Percentiles rank a stretch among this genome's conserved stretches.
These are phyloP conservation scores for Waltiozyma sp. DNA, from an alignment of 1,139 yeast species.

Conservation along the genomic window DNA sequence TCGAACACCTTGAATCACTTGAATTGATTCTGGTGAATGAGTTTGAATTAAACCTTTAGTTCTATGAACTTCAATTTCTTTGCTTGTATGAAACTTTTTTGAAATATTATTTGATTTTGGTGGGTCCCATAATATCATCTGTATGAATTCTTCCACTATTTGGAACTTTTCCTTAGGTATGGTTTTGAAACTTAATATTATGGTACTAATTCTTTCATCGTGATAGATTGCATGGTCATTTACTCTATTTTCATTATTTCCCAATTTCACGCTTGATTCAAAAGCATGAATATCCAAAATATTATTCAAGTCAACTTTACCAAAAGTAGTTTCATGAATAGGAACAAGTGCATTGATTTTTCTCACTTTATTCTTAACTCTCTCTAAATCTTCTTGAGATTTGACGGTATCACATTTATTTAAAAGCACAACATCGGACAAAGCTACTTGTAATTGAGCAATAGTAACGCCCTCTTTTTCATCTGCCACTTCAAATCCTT, in stretches of 20 bases:
- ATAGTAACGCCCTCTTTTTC: conserved; percentile 45
- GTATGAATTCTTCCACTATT: conserved; percentile 49
- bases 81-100: conserved; percentile 19
- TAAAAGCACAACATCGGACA: conserved; percentile 72
- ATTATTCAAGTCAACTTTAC: conserved; percentile 52
- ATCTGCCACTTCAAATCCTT: conserved; percentile 23
- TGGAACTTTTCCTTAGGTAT: conserved; percentile 26
- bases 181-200: conserved; percentile 43
- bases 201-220: conserved; percentile 54
- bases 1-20: conserved; percentile 84
- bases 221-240: conserved; percentile 25
- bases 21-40: conserved; percentile 19
- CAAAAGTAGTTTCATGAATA: conserved; percentile 55
- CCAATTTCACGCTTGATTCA: conserved; percentile 34
- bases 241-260: conserved; percentile 11
- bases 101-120: conserved; percentile 10
- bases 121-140: conserved; percentile 55
- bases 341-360: conserved; percentile 64
- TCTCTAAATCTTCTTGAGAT: conserved; percentile 17
- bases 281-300: conserved; percentile 78
- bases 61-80: conserved; percentile 60
- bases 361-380: conserved; percentile 19
- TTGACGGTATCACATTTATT: conserved; percentile 56
- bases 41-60: conserved; percentile 61
- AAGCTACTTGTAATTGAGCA: conserved; percentile 81